phyloP scores from a whole-genome alignment of 371 early-diverging fungal species.

The Circinella umbellata region DNA sequence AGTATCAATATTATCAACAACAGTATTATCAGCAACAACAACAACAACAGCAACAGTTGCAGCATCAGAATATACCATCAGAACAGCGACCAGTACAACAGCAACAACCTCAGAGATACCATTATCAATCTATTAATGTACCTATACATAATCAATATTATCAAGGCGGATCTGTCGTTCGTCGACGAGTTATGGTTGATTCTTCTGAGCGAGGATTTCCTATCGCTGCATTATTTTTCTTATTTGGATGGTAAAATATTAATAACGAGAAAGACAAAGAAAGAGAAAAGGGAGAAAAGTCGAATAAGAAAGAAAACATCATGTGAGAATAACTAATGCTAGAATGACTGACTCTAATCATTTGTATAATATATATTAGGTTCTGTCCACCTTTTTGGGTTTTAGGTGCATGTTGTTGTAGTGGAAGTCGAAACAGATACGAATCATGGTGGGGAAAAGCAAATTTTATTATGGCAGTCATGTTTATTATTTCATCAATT shows the following conservation, averaged over 20 bases:
- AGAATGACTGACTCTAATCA: neutral
- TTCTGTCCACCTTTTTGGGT: slow-evolving; percentile 31
- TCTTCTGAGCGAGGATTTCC: slow-evolving; percentile 29
- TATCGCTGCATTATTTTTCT: slow-evolving; percentile 25
- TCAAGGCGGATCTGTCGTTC: slow-evolving; percentile 6
- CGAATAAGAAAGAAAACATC: neutral
- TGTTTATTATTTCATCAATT: slow-evolving; percentile 24
- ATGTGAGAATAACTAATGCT: neutral
- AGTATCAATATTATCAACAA: slow-evolving; percentile 6
- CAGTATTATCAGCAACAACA: slow-evolving; percentile 7
- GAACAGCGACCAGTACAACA: neutral
- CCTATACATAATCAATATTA: slow-evolving; percentile 13
- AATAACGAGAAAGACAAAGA: neutral
- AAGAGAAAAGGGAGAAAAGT: neutral
- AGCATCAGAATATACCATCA: neutral
- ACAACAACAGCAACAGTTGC: neutral
- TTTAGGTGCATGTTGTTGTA: slow-evolving; percentile 32
- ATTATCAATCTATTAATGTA: slow-evolving; percentile 21
- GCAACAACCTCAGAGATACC: neutral
- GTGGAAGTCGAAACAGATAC: slow-evolving; percentile 28
- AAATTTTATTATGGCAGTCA: slow-evolving; percentile 26
- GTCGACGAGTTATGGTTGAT: slow-evolving; percentile 8
- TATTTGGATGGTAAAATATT: slow-evolving; percentile 29
- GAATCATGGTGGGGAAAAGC: slow-evolving; percentile 32
- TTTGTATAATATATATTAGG: slow-evolving; percentile 7